A percentile compares a stretch with the other conserved stretches of the same genome.
phyloP scores from a whole-genome alignment of 768 basidiomycete species.

The Tulasnella sp. region DNA sequence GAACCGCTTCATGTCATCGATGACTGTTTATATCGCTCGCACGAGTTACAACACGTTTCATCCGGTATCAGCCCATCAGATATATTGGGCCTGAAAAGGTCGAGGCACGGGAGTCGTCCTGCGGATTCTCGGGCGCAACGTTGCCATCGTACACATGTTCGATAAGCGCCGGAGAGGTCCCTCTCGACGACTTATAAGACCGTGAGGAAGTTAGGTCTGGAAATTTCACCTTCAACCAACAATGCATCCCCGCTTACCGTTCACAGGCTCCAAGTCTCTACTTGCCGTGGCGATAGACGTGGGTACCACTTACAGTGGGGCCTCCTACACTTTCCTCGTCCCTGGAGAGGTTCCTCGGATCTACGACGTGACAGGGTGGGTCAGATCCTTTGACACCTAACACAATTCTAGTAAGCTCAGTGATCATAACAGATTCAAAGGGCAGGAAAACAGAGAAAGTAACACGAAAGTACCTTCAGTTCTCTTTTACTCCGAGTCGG shows the following conservation, averaged over 20 bases:
- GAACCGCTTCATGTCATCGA: too few species aligned
- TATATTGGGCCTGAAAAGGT: too few species aligned
- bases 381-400: slow-evolving; percentile 13
- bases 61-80: too few species aligned
- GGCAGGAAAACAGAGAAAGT: slow-evolving; percentile 45
- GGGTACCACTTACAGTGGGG: slow-evolving; percentile 74
- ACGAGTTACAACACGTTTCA: too few species aligned
- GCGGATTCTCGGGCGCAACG: background rate
- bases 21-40: too few species aligned
- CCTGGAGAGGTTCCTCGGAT: slow-evolving; percentile 75
- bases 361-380: slow-evolving; percentile 64
- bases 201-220: too few species aligned
- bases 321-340: slow-evolving; percentile 72
- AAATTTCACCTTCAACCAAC: background rate
- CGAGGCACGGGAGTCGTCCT: background rate
- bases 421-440: slow-evolving; percentile 50
- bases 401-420: too few species aligned
- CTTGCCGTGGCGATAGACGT: slow-evolving; percentile 72
- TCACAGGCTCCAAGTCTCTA: slow-evolving; percentile 48
- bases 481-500: background rate
- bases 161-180: background rate
- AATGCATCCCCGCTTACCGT: slow-evolving; percentile 44
- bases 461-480: slow-evolving; percentile 1
- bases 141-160: background rate
- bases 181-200: background rate